These are phyloP conservation scores for Clarkia xantiana DNA, from an alignment of 345 rosid genomes.

Conservation along the genomic window DNA sequence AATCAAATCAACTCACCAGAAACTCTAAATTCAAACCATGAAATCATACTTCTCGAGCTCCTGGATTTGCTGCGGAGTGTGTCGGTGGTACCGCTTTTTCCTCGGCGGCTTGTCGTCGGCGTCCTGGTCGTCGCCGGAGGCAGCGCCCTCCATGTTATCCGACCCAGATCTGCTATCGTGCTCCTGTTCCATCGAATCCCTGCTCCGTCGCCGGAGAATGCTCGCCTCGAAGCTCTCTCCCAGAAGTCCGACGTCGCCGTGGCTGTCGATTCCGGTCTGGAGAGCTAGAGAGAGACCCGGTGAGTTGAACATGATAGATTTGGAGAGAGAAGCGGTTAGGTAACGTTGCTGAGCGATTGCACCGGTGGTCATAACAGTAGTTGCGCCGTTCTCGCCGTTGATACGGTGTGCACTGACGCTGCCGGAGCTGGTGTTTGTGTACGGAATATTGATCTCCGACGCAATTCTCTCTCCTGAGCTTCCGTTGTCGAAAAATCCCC, in stretches of 20 bases:
- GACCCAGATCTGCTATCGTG: slow-evolving; percentile 96
- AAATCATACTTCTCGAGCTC: slow-evolving; percentile 80
- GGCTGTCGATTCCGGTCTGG: slow-evolving; percentile 28
- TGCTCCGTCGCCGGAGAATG: slow-evolving; percentile 27
- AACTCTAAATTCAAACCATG: slow-evolving; percentile 3
- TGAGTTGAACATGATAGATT: slow-evolving; percentile 46
- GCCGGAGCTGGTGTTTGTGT: slow-evolving; percentile 15
- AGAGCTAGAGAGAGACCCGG: slow-evolving; percentile 77
- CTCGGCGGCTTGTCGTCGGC: slow-evolving; percentile 73
- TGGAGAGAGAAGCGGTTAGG: slow-evolving; percentile 31
- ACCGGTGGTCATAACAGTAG: slow-evolving; percentile 33
- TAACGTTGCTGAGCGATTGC: slow-evolving; percentile 41
- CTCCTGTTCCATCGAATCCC: slow-evolving; percentile 30
- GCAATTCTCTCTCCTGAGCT: slow-evolving; percentile 31
- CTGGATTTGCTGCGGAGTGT: slow-evolving; percentile 99
- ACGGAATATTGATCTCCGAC: slow-evolving; percentile 30
- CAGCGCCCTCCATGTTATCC: slow-evolving; percentile 81
- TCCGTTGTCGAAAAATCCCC: slow-evolving; percentile 49
- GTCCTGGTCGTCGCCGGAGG: slow-evolving; percentile 91
- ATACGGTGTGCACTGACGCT: background rate
- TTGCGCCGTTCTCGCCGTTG: slow-evolving; percentile 1
- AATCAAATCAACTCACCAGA: background rate
- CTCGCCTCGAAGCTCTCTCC: slow-evolving; percentile 21
- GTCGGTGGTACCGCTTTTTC: slow-evolving; percentile 97
- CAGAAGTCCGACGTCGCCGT: slow-evolving; percentile 19